phyloP scores from a whole-genome alignment of 2,329 filamentous ascomycete genomes.

The Aspergillus versicolor region DNA sequence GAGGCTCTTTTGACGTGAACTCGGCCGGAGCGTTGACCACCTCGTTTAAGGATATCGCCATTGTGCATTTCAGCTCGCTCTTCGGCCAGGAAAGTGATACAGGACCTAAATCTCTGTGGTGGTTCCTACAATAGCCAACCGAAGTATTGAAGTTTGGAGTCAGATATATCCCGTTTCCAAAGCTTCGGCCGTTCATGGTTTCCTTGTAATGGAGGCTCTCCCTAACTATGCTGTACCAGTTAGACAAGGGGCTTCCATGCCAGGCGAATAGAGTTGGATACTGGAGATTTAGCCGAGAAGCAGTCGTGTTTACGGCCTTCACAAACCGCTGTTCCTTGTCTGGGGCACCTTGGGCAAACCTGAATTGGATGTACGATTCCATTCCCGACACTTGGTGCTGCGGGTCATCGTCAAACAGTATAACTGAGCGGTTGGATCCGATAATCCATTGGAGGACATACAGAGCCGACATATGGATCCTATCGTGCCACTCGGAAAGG shows the following conservation, averaged over 20 bases:
- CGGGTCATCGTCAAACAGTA: constrained; percentile 62
- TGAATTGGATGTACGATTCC: constrained; percentile 72
- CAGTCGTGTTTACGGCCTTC: constrained; percentile 53
- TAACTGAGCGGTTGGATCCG: constrained; percentile 83
- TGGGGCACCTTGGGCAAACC: constrained; percentile 82
- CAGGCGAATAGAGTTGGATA: constrained; percentile 78
- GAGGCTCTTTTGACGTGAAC: constrained; percentile 58
- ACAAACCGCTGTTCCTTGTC: constrained; percentile 80
- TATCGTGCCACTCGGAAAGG: constrained; percentile 56
- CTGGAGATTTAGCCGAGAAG: constrained; percentile 38
- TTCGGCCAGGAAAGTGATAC: constrained; percentile 57
- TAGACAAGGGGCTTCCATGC: constrained; percentile 74
- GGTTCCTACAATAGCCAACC: constrained; percentile 45
- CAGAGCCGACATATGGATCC: constrained; percentile 64
- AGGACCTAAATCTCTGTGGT: not conserved
- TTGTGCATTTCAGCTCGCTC: constrained; percentile 60
- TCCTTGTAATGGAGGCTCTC: constrained; percentile 73
- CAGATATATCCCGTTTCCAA: constrained; percentile 80
- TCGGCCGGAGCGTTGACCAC: constrained; percentile 70
- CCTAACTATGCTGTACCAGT: constrained; percentile 90
- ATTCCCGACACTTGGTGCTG: constrained; percentile 63
- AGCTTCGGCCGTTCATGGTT: constrained; percentile 64
- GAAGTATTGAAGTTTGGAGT: constrained; percentile 61
- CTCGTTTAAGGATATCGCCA: constrained; percentile 75
- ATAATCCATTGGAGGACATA: constrained; percentile 82